phyloP scores from a whole-genome alignment of 805 yeast species.

The Pichia insulana region DNA sequence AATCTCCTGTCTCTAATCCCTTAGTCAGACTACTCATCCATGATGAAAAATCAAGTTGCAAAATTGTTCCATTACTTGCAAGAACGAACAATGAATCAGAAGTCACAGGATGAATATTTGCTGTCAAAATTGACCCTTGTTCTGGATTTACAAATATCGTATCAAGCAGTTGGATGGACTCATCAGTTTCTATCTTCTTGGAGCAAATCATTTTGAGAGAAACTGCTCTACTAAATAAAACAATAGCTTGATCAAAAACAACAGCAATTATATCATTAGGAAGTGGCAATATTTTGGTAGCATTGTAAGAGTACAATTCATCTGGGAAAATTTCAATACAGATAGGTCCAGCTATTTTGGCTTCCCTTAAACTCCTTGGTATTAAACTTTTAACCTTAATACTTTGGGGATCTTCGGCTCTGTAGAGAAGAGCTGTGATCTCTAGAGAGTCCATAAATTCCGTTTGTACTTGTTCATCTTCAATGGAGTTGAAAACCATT shows the following conservation, averaged over 20 bases:
- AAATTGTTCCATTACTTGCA: constrained; percentile 15
- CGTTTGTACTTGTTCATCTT: constrained; percentile 12
- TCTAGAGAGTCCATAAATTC: constrained; percentile 17
- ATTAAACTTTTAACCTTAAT: constrained; percentile 7
- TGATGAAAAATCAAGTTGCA: constrained; percentile 22
- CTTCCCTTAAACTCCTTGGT: constrained; percentile 15
- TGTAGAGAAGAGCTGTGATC: constrained; percentile 18
- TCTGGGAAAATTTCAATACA: constrained; percentile 47
- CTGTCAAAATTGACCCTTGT: constrained; percentile 10
- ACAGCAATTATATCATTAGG: constrained; percentile 20
- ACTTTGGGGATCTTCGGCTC: constrained; percentile 8
- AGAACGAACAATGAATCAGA: constrained; percentile 15
- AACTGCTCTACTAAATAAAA: constrained; percentile 17
- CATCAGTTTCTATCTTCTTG: constrained; percentile 8
- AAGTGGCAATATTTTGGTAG: constrained; percentile 23
- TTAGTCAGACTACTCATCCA: constrained; percentile 20
- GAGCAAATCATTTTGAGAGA: constrained; percentile 19
- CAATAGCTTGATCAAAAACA: constrained; percentile 16
- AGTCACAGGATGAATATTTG: constrained; percentile 16
- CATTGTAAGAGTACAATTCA: constrained; percentile 38
- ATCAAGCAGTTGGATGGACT: constrained; percentile 10
- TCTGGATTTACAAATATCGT: constrained; percentile 8
- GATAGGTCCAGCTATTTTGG: constrained; percentile 40
- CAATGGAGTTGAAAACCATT: constrained; percentile 17
- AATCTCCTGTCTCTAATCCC: constrained; percentile 15